These are phyloP conservation scores for Rhizopogon parksii DNA, from an alignment of 1,284 basidiomycete genomes.

Conservation along the genomic window DNA sequence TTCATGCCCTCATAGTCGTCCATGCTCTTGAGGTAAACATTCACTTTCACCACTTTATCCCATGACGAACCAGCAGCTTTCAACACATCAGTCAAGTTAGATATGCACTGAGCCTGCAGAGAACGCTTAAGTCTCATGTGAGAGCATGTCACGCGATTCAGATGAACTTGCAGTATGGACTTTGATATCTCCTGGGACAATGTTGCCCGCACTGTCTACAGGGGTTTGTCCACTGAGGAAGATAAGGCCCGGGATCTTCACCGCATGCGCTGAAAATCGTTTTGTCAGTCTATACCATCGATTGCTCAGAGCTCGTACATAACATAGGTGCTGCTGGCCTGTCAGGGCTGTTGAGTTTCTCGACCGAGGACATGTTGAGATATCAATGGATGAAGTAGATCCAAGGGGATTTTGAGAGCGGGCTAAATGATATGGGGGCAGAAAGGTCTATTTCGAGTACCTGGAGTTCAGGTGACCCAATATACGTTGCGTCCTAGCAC, in stretches of 20 bases:
- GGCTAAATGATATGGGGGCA: background rate
- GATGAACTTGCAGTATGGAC: slow-evolving; percentile 46
- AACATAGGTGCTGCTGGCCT: slow-evolving; percentile 40
- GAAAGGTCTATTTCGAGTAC: background rate
- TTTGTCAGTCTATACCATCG: background rate
- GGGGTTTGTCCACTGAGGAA: slow-evolving; percentile 57
- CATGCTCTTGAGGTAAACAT: slow-evolving; percentile 56
- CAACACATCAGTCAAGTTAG: slow-evolving; percentile 46
- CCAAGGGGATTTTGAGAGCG: background rate
- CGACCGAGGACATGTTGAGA: slow-evolving; percentile 34
- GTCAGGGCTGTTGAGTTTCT: slow-evolving; percentile 44
- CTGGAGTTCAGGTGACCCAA: slow-evolving; percentile 1
- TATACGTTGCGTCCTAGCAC: background rate
- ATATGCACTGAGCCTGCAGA: slow-evolving; percentile 46
- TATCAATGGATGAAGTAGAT: slow-evolving; percentile 2
- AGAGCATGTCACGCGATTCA: background rate
- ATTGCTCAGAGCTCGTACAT: slow-evolving; percentile 30
- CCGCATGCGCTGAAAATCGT: slow-evolving; percentile 40
- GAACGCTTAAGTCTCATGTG: slow-evolving; percentile 1
- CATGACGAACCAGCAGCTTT: slow-evolving; percentile 47
- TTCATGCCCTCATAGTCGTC: slow-evolving; percentile 50
- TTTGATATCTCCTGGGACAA: slow-evolving; percentile 47
- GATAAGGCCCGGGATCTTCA: slow-evolving; percentile 48
- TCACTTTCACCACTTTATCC: slow-evolving; percentile 48
- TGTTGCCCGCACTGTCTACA: slow-evolving; percentile 37